Evolutionary conservation across 441 rosid species (phyloP).

Genomic region (Eutrema salsugineum): DNA sequence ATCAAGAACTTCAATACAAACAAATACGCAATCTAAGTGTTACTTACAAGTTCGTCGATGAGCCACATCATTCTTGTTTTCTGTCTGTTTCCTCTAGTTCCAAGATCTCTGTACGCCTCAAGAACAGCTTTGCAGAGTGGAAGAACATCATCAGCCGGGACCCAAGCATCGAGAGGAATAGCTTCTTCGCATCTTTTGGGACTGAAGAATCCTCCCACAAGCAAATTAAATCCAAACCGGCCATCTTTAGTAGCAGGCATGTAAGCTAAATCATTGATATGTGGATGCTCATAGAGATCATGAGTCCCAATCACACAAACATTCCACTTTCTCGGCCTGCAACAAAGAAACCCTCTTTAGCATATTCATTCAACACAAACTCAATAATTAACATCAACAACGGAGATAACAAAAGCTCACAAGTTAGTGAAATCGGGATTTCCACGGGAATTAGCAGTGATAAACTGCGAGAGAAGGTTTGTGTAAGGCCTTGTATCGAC

Average conservation of each 20-base stretch:
- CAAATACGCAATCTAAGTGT: background rate
- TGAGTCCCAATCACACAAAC: constrained; percentile 90
- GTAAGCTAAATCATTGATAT: constrained; percentile 92
- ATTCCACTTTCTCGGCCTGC: constrained; percentile 97
- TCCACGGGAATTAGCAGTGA: constrained; percentile 73
- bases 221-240: constrained; percentile 75
- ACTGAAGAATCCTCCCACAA: constrained; percentile 96
- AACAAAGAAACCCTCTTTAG: constrained; percentile 15
- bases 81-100: constrained; percentile 81
- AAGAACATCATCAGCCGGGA: constrained; percentile 66
- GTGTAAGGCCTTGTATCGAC: constrained; percentile 86
- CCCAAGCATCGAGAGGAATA: constrained; percentile 94
- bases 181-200: constrained; percentile 86
- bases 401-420: constrained; percentile 43
- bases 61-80: constrained; percentile 99
- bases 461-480: constrained; percentile 66
- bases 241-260: constrained; percentile 87
- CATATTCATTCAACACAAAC: background rate
- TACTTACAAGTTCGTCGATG: constrained; percentile 86
- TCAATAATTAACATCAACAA: background rate
- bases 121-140: constrained; percentile 75
- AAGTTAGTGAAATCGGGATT: constrained; percentile 65
- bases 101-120: constrained; percentile 90
- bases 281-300: constrained; percentile 97
- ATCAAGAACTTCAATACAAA: background rate